These are phyloP conservation scores for Lactarius trivialis DNA, from an alignment of 768 basidiomycete species.

Conservation along the genomic window DNA sequence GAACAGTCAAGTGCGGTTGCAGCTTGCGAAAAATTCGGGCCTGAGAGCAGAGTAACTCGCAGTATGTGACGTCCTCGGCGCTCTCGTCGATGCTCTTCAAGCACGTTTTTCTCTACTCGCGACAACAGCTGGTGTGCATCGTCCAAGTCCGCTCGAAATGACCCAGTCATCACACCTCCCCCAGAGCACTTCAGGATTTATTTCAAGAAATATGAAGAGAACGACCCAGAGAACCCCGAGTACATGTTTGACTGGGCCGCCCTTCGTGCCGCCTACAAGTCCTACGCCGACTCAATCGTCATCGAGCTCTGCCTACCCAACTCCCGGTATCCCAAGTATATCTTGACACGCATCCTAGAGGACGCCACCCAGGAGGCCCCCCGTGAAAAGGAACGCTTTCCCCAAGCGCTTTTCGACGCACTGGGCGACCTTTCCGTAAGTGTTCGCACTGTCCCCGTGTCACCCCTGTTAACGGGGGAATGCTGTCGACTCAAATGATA, in stretches of 20 bases:
- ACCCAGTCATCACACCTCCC: constrained; percentile 3
- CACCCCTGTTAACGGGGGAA: background rate
- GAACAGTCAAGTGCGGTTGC: constrained; percentile 45
- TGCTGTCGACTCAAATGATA: background rate
- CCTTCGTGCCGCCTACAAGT: constrained; percentile 58
- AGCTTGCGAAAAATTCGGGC: constrained; percentile 44
- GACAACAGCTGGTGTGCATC: constrained; percentile 56
- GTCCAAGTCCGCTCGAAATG: constrained; percentile 13
- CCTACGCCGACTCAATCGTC: constrained; percentile 78
- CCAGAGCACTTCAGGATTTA: constrained; percentile 67
- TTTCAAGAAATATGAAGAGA: constrained; percentile 45
- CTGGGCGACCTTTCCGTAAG: constrained; percentile 73
- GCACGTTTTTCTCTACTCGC: constrained; percentile 61
- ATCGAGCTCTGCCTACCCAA: constrained; percentile 75
- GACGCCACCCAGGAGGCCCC: constrained; percentile 72
- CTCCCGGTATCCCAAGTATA: constrained; percentile 56
- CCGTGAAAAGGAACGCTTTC: constrained; percentile 66
- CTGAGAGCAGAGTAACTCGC: constrained; percentile 56
- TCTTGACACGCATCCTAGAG: constrained; percentile 59
- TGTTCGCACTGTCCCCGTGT: constrained; percentile 6
- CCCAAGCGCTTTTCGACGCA: constrained; percentile 74
- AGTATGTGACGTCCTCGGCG: constrained; percentile 55
- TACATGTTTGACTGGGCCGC: constrained; percentile 60
- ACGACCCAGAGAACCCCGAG: constrained; percentile 41
- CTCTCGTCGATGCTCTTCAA: constrained; percentile 56